Evolutionary conservation across 2,329 filamentous ascomycete species (phyloP).

Genomic region (Hypoxylon sp.): DNA sequence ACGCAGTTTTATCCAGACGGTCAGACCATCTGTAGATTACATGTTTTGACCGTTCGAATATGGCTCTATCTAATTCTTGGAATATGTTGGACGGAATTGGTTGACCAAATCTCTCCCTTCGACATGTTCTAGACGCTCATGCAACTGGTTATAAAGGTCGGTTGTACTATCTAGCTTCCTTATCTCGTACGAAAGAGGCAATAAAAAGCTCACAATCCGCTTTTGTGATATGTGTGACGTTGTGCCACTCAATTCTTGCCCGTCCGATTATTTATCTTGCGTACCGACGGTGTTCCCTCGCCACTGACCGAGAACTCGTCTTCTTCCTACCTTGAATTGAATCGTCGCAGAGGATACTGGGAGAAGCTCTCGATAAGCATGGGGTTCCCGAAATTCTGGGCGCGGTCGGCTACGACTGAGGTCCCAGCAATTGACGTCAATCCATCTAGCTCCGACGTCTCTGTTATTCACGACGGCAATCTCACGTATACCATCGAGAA

Average conservation of each 20-base stretch:
- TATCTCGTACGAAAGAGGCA: conserved; percentile 25
- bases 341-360: neutral
- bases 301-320: neutral
- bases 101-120: neutral
- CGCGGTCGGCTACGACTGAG: conserved; percentile 28
- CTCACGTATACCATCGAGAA: conserved; percentile 50
- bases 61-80: conserved; percentile 5
- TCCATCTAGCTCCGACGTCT: conserved; percentile 45
- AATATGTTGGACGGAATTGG: conserved; percentile 10
- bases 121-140: conserved; percentile 25
- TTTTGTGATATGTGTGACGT: conserved; percentile 3
- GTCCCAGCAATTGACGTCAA: conserved; percentile 26
- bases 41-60: conserved; percentile 8
- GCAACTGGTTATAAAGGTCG: conserved; percentile 8
- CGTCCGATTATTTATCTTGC: neutral
- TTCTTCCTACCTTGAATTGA: neutral
- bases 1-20: conserved; percentile 9
- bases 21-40: conserved; percentile 5
- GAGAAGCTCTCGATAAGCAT: conserved; percentile 31
- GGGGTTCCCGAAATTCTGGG: conserved; percentile 48
- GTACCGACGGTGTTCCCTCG: neutral
- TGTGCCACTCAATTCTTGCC: conserved; percentile 5
- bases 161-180: conserved; percentile 36
- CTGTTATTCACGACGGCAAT: conserved; percentile 50
- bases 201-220: conserved; percentile 15